Base-by-base conservation (phyloP, 1,139 yeast genomes). In the Suzukiozyma palmioleophila region DNA sequence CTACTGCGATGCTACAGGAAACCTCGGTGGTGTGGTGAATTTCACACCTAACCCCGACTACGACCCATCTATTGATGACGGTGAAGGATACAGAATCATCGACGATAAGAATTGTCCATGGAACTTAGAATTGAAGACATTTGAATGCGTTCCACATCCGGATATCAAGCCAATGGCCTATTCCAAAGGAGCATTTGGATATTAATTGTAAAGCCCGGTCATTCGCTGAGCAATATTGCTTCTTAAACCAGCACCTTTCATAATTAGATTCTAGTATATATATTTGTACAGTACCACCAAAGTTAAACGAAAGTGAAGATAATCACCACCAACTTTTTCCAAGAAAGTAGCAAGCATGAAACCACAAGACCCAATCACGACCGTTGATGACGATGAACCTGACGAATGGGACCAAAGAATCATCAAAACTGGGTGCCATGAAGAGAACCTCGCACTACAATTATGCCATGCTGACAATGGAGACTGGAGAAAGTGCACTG, bases 91-190 rank as follows among this genome's bases (percentile, higher is more conserved):
- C 46, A 73, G 77, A 47, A 64, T 74, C 42, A 58, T 58, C 2
- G 47, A 65, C n/a, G 75, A 70, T 44, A 40, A 49, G 4, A 71
- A 70, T 49, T 60, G 71, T 49, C 76, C 75, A n/a, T 71, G 76
- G 76, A 47, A 39, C 2, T 64, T 86, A 48, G 64, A 75, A 3
- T 75, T 70, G 39, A 73, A 73, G 45, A 77, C 78, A 2, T 90
- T 87, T 59, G 74, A 65, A 27, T 97, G 95, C 1, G 95, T 85
- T 14, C 81, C 84, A 25, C 98, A 92, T 62, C 98, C 98, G 2
- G 82, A 84, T 49, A 67, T 92, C 44, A 87, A 84, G 53, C 97
- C 98, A 36, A 92, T 92, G 98, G 96, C 96, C 1, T 90, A 90
- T 57, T 84, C 95, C n/a, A 81, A 79, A 58, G 74, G 75, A 41